Percentiles rank a stretch among this genome's conserved stretches.
These are phyloP conservation scores for Aspergillus texensis DNA, from an alignment of 2,329 filamentous ascomycete genomes.

Conservation along the genomic window DNA sequence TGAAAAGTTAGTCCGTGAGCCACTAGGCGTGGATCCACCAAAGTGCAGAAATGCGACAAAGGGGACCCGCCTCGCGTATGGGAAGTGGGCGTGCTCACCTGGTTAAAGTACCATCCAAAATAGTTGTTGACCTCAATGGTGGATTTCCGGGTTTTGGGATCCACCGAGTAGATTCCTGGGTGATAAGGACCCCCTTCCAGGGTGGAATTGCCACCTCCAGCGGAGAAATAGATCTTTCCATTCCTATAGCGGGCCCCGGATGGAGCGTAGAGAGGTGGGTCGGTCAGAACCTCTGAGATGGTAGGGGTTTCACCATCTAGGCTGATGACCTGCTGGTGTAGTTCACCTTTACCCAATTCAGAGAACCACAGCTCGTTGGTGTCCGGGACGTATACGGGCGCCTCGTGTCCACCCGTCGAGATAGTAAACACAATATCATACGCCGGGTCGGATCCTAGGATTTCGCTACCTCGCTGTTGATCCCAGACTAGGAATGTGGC, in stretches of 20 bases:
- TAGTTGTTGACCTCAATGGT: slow-evolving; percentile 1
- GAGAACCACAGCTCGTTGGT: slow-evolving; percentile 4
- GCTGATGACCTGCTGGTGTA: neutral
- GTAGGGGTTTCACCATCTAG: neutral
- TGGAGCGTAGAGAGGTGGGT: neutral
- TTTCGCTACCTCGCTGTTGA: neutral
- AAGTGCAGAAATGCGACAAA: too few relatives aligned
- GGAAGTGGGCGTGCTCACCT: neutral
- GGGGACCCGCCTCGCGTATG: too few relatives aligned
- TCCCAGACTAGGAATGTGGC: neutral
- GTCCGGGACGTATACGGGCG: neutral
- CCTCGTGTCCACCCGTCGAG: neutral
- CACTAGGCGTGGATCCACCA: neutral
- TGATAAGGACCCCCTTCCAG: neutral
- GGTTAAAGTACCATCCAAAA: slow-evolving; percentile 1
- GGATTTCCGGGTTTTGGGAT: neutral
- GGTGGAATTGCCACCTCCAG: neutral
- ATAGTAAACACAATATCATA: neutral
- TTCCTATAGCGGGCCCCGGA: neutral
- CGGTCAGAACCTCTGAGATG: neutral
- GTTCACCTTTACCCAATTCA: neutral
- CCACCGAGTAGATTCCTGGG: neutral
- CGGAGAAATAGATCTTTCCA: slow-evolving; percentile 1
- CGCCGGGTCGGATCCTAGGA: neutral
- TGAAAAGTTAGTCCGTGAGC: neutral